Evolutionary conservation across 371 early-diverging fungal species (phyloP), one percentile per base, ranked within the genome.

Genomic region (Mucor piriformis): DNA sequence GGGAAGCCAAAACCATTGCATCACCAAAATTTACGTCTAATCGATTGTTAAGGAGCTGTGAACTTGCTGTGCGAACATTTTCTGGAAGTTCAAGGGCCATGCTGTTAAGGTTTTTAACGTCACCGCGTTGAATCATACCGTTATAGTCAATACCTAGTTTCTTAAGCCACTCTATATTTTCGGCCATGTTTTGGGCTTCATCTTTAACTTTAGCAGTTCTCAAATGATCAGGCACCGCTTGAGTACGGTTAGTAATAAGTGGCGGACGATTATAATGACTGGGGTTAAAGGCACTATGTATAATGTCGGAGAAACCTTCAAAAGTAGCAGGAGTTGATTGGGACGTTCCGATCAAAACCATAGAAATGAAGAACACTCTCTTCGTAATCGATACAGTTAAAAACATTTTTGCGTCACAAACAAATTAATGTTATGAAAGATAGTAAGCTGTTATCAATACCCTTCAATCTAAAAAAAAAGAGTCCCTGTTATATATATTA

Each of bases 301-400:
- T 1, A 4, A 7, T 16, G n/a, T 7, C 21, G 21, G 29, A 15
- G 6, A 29, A 38, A 3, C 12, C 29, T 3, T 51, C 34, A 3
- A 12, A 13, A 16, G 40, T 4, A 38, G 38, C 25, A 49, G 61
- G 54, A 54, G 54, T 54, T 40, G 54, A 53, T 6, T 51, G 2
- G 23, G 61, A 24, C 6, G 32, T 13, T 23, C 48, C 38, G 16
- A 38, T 18, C 23, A 61, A 29, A 32, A 54, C 38, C 34, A 38
- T 38, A 21, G 54, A 40, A 3, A 46, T 54, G 20, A 61, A 33
- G 32, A 50, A 24, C 3, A 54, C 38, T 6, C 54, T 48, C 35
- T 54, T 35, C 15, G 54, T 48, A 27, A 61, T 61, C 2, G 61
- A 61, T 16, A 37, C 46, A 23, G 54, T 54, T 23, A 49, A 61